phyloP scores from a whole-genome alignment of 371 early-diverging fungal genomes.

The Syncephalastrum contaminatum region DNA sequence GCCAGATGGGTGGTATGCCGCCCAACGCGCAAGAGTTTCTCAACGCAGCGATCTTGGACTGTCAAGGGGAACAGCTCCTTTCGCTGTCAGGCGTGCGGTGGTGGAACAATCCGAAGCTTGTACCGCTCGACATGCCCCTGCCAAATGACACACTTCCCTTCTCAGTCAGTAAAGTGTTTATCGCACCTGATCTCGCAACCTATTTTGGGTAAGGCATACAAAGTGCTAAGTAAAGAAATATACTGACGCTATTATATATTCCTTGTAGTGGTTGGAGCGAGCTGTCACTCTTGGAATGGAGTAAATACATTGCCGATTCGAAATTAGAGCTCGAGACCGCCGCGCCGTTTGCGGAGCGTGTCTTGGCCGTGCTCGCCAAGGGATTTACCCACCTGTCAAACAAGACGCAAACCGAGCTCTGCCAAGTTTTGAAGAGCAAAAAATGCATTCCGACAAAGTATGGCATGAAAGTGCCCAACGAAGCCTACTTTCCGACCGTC shows the following conservation, averaged over 20 bases:
- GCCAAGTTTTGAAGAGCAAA: constrained; percentile 42
- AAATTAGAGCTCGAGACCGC: constrained; percentile 52
- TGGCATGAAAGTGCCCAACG: constrained; percentile 68
- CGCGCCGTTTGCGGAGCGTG: constrained; percentile 66
- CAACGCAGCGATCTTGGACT: constrained; percentile 38
- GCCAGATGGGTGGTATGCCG: not conserved
- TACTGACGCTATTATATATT: constrained; percentile 1
- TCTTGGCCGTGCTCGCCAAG: constrained; percentile 54
- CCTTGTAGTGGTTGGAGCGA: constrained; percentile 51
- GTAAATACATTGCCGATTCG: constrained; percentile 41
- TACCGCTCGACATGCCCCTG: constrained; percentile 61
- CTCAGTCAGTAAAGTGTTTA: constrained; percentile 63
- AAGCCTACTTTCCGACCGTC: constrained; percentile 79
- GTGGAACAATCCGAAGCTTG: constrained; percentile 61
- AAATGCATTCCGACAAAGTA: constrained; percentile 73
- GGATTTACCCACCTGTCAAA: constrained; percentile 45
- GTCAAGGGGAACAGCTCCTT: constrained; percentile 39
- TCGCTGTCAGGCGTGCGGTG: constrained; percentile 46
- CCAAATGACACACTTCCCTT: constrained; percentile 66
- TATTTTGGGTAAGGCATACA: constrained; percentile 45
- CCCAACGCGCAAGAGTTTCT: constrained; percentile 20
- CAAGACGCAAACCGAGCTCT: constrained; percentile 45
- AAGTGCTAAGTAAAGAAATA: too few species aligned
- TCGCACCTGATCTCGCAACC: constrained; percentile 49
- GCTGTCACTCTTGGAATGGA: constrained; percentile 66